Conservation (phyloP, 2,329 filamentous ascomycete species). For the Nigrospora oryzae region DNA sequence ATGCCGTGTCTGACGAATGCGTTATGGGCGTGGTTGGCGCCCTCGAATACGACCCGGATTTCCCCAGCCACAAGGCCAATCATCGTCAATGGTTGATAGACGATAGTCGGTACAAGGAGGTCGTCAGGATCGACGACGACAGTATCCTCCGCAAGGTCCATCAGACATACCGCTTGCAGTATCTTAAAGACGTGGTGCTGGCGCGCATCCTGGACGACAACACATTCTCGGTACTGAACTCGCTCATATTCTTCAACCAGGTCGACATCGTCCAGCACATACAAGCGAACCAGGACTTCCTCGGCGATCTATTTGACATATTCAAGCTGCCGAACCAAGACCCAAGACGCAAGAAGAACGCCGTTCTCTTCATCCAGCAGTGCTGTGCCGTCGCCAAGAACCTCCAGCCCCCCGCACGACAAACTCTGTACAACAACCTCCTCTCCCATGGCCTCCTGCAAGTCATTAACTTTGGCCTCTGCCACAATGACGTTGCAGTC, state of each 20-base stretch:
- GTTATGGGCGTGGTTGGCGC: slow-evolving; percentile 90
- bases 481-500: slow-evolving; percentile 74
- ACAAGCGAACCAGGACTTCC: slow-evolving; percentile 69
- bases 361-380: slow-evolving; percentile 92
- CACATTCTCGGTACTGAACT: slow-evolving; percentile 95
- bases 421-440: slow-evolving; percentile 82
- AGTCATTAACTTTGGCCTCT: slow-evolving; percentile 86
- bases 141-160: slow-evolving; percentile 84
- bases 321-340: slow-evolving; percentile 61
- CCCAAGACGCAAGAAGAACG: slow-evolving; percentile 76
- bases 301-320: slow-evolving; percentile 81
- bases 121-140: slow-evolving; percentile 82
- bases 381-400: slow-evolving; percentile 93
- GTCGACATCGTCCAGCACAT: slow-evolving; percentile 95
- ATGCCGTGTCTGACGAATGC: slow-evolving; percentile 81
- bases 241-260: slow-evolving; percentile 97
- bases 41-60: slow-evolving; percentile 95
- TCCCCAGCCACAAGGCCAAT: slow-evolving; percentile 94
- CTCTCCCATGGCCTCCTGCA: slow-evolving; percentile 77
- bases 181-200: slow-evolving; percentile 96
- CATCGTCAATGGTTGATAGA: slow-evolving; percentile 89
- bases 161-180: slow-evolving; percentile 90
- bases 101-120: slow-evolving; percentile 88
- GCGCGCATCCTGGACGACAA: slow-evolving; percentile 94
- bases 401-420: slow-evolving; percentile 73